A percentile compares a stretch with the other conserved stretches of the same genome.
Conservation (phyloP, 805 yeast genomes). For the Candida namnaoensis region DNA sequence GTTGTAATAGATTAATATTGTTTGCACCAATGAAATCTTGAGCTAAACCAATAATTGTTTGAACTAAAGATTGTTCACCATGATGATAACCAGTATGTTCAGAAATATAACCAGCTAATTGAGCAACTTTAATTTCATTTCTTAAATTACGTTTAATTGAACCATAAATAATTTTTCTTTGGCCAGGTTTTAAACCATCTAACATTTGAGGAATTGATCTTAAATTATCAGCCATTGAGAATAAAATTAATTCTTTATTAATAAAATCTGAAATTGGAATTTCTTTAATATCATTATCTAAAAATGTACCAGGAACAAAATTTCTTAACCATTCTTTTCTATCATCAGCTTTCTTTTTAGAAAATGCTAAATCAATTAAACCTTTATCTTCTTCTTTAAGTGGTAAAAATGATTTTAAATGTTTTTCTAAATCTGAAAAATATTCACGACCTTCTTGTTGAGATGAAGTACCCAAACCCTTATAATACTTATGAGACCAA, state of each 20-base stretch:
- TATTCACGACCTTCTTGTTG: slow-evolving; percentile 80
- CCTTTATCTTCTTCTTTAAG: slow-evolving; percentile 71
- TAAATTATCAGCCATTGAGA: slow-evolving; percentile 93
- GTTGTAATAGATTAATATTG: slow-evolving; percentile 74
- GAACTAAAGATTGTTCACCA: slow-evolving; percentile 83
- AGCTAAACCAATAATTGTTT: slow-evolving; percentile 88
- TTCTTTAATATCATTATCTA: slow-evolving; percentile 65
- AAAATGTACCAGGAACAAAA: slow-evolving; percentile 85
- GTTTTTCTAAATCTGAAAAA: slow-evolving; percentile 76
- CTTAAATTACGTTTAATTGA: slow-evolving; percentile 74
- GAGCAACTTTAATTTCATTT: slow-evolving; percentile 81
- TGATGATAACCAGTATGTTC: slow-evolving; percentile 93
- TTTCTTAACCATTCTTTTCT: slow-evolving; percentile 94
- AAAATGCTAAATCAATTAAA: slow-evolving; percentile 84
- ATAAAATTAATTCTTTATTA: slow-evolving; percentile 88
- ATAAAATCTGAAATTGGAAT: slow-evolving; percentile 93
- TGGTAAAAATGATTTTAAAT: slow-evolving; percentile 77
- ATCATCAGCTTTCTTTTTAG: slow-evolving; percentile 92
- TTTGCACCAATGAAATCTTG: slow-evolving; percentile 93
- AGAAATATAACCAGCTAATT: slow-evolving; percentile 81
- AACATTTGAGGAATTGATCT: slow-evolving; percentile 91
- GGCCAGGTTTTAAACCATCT: slow-evolving; percentile 97
- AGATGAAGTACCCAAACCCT: slow-evolving; percentile 96
- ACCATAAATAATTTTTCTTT: slow-evolving; percentile 85
- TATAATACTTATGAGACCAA: slow-evolving; percentile 93